These are phyloP conservation scores for Ophiorrhiza pumila DNA, from an alignment of 257 asterid genomes.

Conservation along the genomic window DNA sequence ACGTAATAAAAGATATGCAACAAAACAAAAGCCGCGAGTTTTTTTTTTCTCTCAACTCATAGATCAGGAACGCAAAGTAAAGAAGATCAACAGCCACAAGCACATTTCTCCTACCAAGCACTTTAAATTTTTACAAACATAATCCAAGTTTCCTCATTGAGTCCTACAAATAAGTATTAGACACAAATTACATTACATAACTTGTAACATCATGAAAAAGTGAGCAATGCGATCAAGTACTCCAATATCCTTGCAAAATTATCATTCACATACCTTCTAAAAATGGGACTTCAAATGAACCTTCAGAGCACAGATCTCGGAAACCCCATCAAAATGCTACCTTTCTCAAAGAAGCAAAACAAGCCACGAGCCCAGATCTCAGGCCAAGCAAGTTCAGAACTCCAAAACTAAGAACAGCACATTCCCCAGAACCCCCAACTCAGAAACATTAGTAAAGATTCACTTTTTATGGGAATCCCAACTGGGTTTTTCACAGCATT, in stretches of 20 bases:
- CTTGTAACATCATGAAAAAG: neutral
- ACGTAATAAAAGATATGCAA: constrained; percentile 16
- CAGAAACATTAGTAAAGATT: constrained; percentile 24
- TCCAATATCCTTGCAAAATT: constrained; percentile 7
- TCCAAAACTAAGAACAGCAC: constrained; percentile 29
- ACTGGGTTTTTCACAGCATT: constrained; percentile 29
- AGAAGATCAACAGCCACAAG: constrained; percentile 32
- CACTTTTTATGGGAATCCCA: constrained; percentile 21
- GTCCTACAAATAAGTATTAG: neutral
- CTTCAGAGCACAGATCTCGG: constrained; percentile 64
- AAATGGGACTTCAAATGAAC: constrained; percentile 28
- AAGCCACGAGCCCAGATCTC: constrained; percentile 48
- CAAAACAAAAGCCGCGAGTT: constrained; percentile 10
- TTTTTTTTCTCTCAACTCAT: constrained; percentile 5
- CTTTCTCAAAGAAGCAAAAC: constrained; percentile 21
- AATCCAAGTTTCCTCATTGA: constrained; percentile 4
- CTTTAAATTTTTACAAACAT: constrained; percentile 8
- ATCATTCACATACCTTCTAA: constrained; percentile 39
- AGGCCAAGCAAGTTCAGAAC: constrained; percentile 29
- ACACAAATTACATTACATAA: constrained; percentile 4
- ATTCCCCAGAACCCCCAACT: constrained; percentile 27
- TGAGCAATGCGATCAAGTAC: constrained; percentile 7
- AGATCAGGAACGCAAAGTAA: constrained; percentile 27
- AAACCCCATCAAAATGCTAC: constrained; percentile 33
- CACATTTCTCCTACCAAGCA: constrained; percentile 17